Base-by-base conservation (phyloP, 805 yeast genomes). In the Komagataella kurtzmanii region DNA sequence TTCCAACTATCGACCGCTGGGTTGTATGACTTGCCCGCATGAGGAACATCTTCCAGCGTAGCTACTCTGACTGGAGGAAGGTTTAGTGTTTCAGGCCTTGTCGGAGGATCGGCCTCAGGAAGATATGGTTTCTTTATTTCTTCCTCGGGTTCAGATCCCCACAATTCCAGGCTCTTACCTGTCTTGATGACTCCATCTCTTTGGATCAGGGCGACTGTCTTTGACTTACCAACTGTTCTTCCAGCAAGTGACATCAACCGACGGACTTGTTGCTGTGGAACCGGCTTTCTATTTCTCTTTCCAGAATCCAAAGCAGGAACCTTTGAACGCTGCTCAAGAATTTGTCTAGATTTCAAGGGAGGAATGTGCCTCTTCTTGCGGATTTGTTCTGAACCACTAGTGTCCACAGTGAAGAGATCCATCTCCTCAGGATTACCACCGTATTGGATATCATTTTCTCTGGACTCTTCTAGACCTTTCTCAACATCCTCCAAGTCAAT, bases 11-110 rank as follows among this genome's bases (percentile, higher is more conserved):
- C 85, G 56, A 82, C 71, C 10, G 91, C 76, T 23, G 99, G 99
- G 63, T 93, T 93, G 63, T 88, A 93, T 2, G 98, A 90, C 64
- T 85, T 86, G 52, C 98, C 98, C 1, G 83, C 93, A 59, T 83
- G 83, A 10, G 96, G 89, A 3, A 81, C 52, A 1, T 58, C 65
- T 17, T 73, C 81, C 48, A 68, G 59, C n/a, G 74, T 73, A 53
- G 71, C 74, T 17, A 87, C 76, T 46, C 59, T 59, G n/a, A 81
- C 63, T 1, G 95, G 83, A 2, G 69, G 69, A 36, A 68, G 65
- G 48, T 65, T 71, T 56, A 81, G 58, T 2, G 90, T 83, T 23
- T 63, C 64, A 12, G 93, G 91, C 3, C 66, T 70, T 4, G 63
- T 64, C 3, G 76, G 73, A 44, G 77, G 76, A 40, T 65, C 60